A percentile compares a stretch with the other conserved stretches of the same genome.
Conservation (phyloP, 805 yeast genomes). For the Candida vartiovaarae region DNA sequence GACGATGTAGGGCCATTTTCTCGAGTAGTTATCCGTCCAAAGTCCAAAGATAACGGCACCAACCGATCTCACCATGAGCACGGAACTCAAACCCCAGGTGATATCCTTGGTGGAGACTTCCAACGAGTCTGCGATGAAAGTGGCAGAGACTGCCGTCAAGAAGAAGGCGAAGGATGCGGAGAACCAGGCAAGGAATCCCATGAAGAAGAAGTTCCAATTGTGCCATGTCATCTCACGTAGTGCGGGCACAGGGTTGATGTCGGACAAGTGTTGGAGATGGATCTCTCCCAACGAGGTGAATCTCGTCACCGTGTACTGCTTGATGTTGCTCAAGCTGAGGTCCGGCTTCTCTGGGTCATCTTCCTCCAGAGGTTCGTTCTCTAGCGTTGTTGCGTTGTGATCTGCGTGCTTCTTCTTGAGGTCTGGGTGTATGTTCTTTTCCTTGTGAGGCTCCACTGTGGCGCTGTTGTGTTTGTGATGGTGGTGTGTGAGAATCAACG, state of each 20-base stretch:
- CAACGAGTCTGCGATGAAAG: slow-evolving; percentile 44
- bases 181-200: slow-evolving; percentile 63
- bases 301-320: slow-evolving; percentile 11
- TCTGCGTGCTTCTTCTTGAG: too few relatives aligned
- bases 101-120: slow-evolving; percentile 40
- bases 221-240: slow-evolving; percentile 29
- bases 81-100: slow-evolving; percentile 71
- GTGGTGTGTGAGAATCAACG: neutral
- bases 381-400: neutral
- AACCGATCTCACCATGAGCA: slow-evolving; percentile 62
- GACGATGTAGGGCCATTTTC: slow-evolving; percentile 47
- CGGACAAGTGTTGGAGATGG: slow-evolving; percentile 16
- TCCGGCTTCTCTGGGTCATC: too few relatives aligned
- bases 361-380: neutral
- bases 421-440: too few relatives aligned
- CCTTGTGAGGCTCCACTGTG: too few relatives aligned
- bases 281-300: slow-evolving; percentile 20
- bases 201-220: slow-evolving; percentile 51
- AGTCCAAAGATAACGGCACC: slow-evolving; percentile 66
- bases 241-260: slow-evolving; percentile 38
- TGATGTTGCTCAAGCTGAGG: too few relatives aligned
- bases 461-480: neutral
- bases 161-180: slow-evolving; percentile 72
- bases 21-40: slow-evolving; percentile 54
- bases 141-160: slow-evolving; percentile 51